These are phyloP conservation scores for Talaromyces sp. DNA, from an alignment of 2,329 filamentous ascomycete genomes.

Conservation along the genomic window DNA sequence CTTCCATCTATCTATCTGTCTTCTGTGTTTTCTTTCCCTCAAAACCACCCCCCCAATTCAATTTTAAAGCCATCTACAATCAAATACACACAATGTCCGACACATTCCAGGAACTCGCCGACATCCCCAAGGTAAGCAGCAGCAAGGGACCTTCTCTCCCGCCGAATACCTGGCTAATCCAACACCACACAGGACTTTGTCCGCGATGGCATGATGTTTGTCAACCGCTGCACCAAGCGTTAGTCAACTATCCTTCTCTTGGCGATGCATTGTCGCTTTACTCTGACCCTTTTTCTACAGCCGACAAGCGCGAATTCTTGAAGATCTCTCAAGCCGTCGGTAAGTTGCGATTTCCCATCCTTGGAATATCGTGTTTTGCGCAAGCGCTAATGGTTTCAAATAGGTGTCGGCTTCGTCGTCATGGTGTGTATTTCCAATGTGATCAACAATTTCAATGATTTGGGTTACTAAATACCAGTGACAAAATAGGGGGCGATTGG, in stretches of 20 bases:
- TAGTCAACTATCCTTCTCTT: slow-evolving; percentile 19
- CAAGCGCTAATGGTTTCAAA: background rate
- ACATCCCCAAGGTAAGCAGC: slow-evolving; percentile 42
- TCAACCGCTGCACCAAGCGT: slow-evolving; percentile 48
- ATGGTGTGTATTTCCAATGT: slow-evolving; percentile 35
- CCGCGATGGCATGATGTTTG: slow-evolving; percentile 45
- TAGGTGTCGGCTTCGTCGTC: slow-evolving; percentile 50
- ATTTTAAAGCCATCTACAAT: background rate
- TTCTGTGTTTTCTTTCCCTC: background rate
- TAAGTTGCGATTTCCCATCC: background rate
- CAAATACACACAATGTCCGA: slow-evolving; percentile 43
- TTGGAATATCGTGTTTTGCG: background rate
- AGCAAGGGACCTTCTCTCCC: background rate
- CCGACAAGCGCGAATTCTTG: slow-evolving; percentile 57
- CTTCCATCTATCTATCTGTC: background rate
- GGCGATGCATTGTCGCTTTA: background rate
- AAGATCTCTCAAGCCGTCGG: slow-evolving; percentile 52
- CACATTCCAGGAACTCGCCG: slow-evolving; percentile 57
- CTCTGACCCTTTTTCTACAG: slow-evolving; percentile 27
- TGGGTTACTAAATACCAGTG: background rate
- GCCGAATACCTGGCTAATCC: background rate
- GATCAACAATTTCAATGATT: background rate
- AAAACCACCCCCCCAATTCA: too few relatives aligned
- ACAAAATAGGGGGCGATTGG: slow-evolving; percentile 47
- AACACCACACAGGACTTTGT: slow-evolving; percentile 42